Evolutionary conservation across 805 yeast species (phyloP).

Genomic region (Diddensiella transvaalensis): DNA sequence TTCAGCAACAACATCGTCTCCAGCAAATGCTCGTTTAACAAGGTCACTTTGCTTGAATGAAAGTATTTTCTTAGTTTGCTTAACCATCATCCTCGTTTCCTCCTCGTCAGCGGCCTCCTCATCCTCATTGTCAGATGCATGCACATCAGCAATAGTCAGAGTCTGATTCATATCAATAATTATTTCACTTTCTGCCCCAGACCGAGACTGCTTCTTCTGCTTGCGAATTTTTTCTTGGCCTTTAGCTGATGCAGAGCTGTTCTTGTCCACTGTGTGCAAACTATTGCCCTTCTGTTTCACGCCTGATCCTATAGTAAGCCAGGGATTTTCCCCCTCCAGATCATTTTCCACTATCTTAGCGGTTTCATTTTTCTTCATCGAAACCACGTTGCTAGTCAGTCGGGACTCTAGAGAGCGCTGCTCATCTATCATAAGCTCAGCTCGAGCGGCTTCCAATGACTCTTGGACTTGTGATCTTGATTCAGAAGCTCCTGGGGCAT

Average conservation of each 20-base stretch:
- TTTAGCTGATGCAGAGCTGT: conserved; percentile 49
- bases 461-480: conserved; percentile 29
- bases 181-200: conserved; percentile 20
- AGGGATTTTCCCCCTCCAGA: conserved; percentile 31
- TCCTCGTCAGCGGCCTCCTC: conserved; percentile 41
- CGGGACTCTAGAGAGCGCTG: conserved; percentile 10
- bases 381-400: conserved; percentile 9
- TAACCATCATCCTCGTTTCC: conserved; percentile 31
- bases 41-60: conserved; percentile 78
- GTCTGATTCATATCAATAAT: conserved; percentile 42
- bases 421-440: conserved; percentile 23
- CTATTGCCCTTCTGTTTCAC: conserved; percentile 51
- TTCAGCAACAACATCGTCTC: conserved; percentile 86
- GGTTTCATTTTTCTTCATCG: conserved; percentile 5
- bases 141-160: conserved; percentile 50
- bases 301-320: conserved; percentile 34
- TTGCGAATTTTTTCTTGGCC: conserved; percentile 37
- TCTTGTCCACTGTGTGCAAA: conserved; percentile 44
- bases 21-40: conserved; percentile 91
- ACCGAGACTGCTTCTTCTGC: conserved; percentile 35
- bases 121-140: conserved; percentile 37
- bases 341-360: conserved; percentile 13
- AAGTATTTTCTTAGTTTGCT: conserved; percentile 28
- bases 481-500: conserved; percentile 59
- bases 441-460: conserved; percentile 28